Evolutionary conservation across 306 rosid species (phyloP), one percentile per base, ranked within the genome.

Genomic region (Cotoneaster glaucophyllus): DNA sequence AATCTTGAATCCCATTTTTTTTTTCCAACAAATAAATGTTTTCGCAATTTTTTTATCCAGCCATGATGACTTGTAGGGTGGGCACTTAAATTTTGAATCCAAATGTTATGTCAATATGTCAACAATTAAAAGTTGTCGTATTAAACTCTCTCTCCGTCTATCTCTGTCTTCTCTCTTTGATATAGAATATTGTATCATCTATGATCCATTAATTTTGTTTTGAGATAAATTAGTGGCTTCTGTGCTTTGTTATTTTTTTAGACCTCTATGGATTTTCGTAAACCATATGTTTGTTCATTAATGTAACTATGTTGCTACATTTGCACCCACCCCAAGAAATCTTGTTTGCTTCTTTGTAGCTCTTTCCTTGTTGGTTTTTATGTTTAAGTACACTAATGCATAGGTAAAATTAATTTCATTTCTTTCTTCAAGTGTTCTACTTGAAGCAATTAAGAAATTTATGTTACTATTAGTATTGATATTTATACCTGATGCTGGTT

Each of bases 401-500:
- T 6, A 14, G 41, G 44, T 31, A 29, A 64, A 17, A 32, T 31
- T 64, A 10, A 32, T 17, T 64, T 34, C 2, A 50, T 24, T 34
- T 65, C 17, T 65, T 34, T 65, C 3, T 21, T 34, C 18, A 22
- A 19, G 28, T 21, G 48, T 32, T 65, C 26, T 19, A 32, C 26
- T 65, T 65, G 8, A 65, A 65, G 69, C 22, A 34, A 34, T 63
- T 3, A 65, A 65, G 45, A 32, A 34, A 65, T 65, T 34, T 65
- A 31, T 18, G 44, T 18, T 37, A 39, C 31, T 39, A 10, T 18
- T 37, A 34, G 12, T 54, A 71, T 82, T 82, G 62, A 70, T 82
- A 70, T 79, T 73, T 44, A 62, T 81, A 70, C 70, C 74, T 77
- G 37, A 53, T 77, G 73, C 56, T 75, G 45, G 69, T 74, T 76